Percentiles rank a stretch among this genome's conserved stretches.
Conservation (phyloP, 2,329 filamentous ascomycete species). For the Neofusicoccum parvum region DNA sequence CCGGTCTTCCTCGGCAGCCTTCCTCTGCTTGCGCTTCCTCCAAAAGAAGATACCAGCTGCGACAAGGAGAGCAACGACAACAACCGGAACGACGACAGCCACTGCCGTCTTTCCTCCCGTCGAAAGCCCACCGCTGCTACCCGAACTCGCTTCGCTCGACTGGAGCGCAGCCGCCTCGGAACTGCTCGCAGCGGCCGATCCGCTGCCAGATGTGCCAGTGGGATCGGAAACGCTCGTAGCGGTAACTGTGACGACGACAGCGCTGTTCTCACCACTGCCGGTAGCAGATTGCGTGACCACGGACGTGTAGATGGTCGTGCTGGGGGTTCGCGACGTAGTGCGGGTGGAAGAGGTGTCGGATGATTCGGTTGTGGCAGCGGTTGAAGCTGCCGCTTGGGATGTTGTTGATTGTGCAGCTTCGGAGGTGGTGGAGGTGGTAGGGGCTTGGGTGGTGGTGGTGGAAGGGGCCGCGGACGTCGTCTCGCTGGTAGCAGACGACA, state of each 20-base stretch:
- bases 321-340: background rate
- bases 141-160: background rate
- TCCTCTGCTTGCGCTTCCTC: conserved; percentile 84
- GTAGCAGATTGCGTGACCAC: conserved; percentile 16
- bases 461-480: conserved; percentile 5
- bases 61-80: conserved; percentile 78
- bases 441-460: background rate
- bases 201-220: conserved; percentile 18
- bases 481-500: conserved; percentile 2
- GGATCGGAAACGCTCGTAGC: conserved; percentile 11
- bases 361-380: background rate
- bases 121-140: conserved; percentile 50
- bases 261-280: background rate
- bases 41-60: conserved; percentile 79
- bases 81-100: conserved; percentile 91
- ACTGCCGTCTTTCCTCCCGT: conserved; percentile 79
- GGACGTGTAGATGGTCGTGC: conserved; percentile 20
- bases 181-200: background rate
- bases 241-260: conserved; percentile 16
- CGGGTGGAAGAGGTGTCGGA: background rate
- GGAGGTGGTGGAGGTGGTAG: background rate
- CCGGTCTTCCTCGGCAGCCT: conserved; percentile 81
- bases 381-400: background rate
- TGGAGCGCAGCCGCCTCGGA: conserved; percentile 8
- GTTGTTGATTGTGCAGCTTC: background rate